Base-by-base conservation (phyloP, 306 rosid species). In the Vigna radiata region DNA sequence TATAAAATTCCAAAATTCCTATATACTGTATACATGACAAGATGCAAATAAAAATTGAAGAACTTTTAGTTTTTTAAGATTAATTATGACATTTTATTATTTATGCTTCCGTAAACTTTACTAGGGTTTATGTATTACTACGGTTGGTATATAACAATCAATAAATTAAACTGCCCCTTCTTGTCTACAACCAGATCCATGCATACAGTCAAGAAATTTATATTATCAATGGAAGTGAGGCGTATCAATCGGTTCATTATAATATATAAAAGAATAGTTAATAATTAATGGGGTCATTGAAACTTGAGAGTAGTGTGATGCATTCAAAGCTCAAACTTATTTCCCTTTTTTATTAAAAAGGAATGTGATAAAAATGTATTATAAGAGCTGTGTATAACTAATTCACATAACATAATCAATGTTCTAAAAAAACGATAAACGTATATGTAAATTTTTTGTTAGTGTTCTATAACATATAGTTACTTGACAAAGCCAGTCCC, bases 161-260 rank as follows among this genome's bases (percentile, higher is more conserved):
- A 70, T 37, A 59, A 69, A 59, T 15, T 49, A 10, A 70, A 70
- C 77, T 65, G 77, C 31, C 82, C 65, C 71, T 39, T 62, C 66
- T 72, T 72, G 41, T 72, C 64, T 64, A 50, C 66, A 61, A 48
- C 69, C 83, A 79, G 74, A 79, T 79, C 78, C 79, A 43, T 31
- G 83, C 56, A 64, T 64, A 62, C 31, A 13, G 83, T 79, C 78
- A 79, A 72, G 33, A 66, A 64, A 53, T 72, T 72, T 63, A 54
- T 14, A 79, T 18, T 79, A 52, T 54, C 79, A 61, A 79, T 61
- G 78, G 73, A 50, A 71, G 58, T 62, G 11, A 60, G 65, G 48
- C 36, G 56, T 60, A 33, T 64, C 46, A 77, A 78, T 69, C 54
- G 76, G 48, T 47, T 69, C 43, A 19, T 12, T 43, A 56, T 33